These are phyloP conservation scores for Dichomitus squalens DNA, from an alignment of 1,284 basidiomycete species.

Conservation along the genomic window DNA sequence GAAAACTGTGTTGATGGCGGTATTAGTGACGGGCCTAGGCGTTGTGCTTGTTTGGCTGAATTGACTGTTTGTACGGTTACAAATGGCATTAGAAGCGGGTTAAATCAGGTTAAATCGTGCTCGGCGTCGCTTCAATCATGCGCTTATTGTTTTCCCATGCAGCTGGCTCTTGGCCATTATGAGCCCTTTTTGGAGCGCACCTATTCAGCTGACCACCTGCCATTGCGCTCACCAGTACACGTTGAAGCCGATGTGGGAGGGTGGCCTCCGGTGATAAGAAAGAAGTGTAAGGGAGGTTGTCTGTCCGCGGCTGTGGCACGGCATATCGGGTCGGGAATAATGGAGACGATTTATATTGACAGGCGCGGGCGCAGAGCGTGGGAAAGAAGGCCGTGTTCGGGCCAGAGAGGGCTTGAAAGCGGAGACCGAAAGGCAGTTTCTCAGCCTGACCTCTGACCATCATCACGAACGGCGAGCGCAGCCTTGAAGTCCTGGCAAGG, in stretches of 20 bases:
- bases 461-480: conserved; percentile 32
- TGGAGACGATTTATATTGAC: neutral
- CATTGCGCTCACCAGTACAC: neutral
- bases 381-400: conserved; percentile 22
- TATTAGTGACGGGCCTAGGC: conserved; percentile 23
- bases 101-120: conserved; percentile 7
- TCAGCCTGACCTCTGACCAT: conserved; percentile 34
- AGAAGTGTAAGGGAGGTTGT: neutral
- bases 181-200: neutral
- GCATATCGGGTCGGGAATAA: neutral
- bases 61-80: conserved; percentile 26
- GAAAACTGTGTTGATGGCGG: conserved; percentile 28
- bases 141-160: conserved; percentile 15
- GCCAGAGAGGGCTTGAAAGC: conserved; percentile 22
- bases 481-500: conserved; percentile 31
- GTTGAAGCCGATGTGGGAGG: neutral
- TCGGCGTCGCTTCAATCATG: conserved; percentile 15
- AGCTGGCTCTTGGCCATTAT: conserved; percentile 7
- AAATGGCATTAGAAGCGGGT: conserved; percentile 21
- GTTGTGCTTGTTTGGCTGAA: conserved; percentile 33
- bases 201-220: neutral
- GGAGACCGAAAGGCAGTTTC: conserved; percentile 30
- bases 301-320: no score
- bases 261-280: neutral
- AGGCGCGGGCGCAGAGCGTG: conserved; percentile 18